Evolutionary conservation across 2,329 filamentous ascomycete species (phyloP).

Genomic region (Alternaria novae-zelandiae): DNA sequence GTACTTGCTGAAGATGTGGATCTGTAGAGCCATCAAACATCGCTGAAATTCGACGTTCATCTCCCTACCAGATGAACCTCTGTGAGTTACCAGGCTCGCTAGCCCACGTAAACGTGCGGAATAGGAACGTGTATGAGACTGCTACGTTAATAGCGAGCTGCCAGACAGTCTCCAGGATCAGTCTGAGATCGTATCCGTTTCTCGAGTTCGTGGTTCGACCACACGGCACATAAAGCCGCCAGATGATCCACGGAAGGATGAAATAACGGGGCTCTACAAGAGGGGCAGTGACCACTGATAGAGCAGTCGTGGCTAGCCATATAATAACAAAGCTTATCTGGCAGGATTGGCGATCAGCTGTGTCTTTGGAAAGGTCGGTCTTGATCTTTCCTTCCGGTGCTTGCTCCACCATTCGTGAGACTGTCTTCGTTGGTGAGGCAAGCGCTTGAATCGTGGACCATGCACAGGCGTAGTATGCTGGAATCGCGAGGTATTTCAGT

Average conservation of each 20-base stretch:
- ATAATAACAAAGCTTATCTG: constrained; percentile 60
- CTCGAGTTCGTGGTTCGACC: constrained; percentile 32
- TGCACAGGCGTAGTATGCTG: constrained; percentile 73
- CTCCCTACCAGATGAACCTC: constrained; percentile 72
- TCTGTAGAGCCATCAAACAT: neutral
- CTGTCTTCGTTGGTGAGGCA: constrained; percentile 44
- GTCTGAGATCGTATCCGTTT: constrained; percentile 45
- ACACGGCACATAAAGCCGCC: constrained; percentile 77
- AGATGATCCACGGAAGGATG: constrained; percentile 93
- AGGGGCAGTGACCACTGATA: constrained; percentile 86
- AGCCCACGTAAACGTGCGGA: constrained; percentile 71
- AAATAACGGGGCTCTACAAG: constrained; percentile 96
- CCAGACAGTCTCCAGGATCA: constrained; percentile 72
- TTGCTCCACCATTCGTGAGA: constrained; percentile 1
- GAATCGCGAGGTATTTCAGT: constrained; percentile 71
- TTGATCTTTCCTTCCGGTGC: neutral
- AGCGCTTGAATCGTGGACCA: constrained; percentile 73
- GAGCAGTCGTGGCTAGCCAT: constrained; percentile 71
- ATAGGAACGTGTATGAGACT: constrained; percentile 76
- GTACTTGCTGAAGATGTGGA: neutral
- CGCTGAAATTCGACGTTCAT: neutral
- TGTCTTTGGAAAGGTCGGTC: constrained; percentile 7
- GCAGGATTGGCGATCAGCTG: constrained; percentile 16
- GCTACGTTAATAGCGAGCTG: constrained; percentile 68
- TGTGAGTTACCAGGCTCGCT: constrained; percentile 67